phyloP scores from a whole-genome alignment of 176 grass and related monocot species.

The Raddia distichophylla region DNA sequence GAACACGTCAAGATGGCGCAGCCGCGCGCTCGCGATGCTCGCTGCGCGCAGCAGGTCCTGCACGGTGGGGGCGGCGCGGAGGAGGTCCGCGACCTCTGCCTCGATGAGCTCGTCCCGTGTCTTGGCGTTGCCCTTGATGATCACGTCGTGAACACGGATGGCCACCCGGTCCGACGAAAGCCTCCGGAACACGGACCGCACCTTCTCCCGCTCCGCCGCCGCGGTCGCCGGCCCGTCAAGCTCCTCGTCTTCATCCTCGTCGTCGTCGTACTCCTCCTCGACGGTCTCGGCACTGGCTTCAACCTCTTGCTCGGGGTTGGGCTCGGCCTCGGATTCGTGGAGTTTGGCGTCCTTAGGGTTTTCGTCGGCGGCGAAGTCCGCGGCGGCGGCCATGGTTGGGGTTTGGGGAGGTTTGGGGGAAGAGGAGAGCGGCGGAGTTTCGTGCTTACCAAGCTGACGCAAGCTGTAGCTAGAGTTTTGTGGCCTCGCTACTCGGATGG shows the following conservation, averaged over 20 bases:
- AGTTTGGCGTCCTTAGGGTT: slow-evolving; percentile 42
- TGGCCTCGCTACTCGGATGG: not conserved
- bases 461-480: not conserved
- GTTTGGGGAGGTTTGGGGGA: not conserved
- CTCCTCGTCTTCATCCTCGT: slow-evolving; percentile 55
- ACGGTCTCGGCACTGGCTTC: slow-evolving; percentile 9
- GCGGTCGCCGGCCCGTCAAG: slow-evolving; percentile 42
- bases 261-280: slow-evolving; percentile 42
- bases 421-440: not conserved
- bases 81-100: slow-evolving; percentile 74
- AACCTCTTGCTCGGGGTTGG: not conserved
- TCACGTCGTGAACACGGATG: slow-evolving; percentile 87
- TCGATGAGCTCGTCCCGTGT: slow-evolving; percentile 81
- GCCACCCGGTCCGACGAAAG: slow-evolving; percentile 54
- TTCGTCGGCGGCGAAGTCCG: slow-evolving; percentile 45
- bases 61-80: slow-evolving; percentile 63
- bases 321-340: not conserved
- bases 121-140: slow-evolving; percentile 88
- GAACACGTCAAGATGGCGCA: slow-evolving; percentile 74
- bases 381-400: slow-evolving; percentile 50
- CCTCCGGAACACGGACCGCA: slow-evolving; percentile 56
- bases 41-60: slow-evolving; percentile 80
- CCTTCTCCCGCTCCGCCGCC: slow-evolving; percentile 56
- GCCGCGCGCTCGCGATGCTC: slow-evolving; percentile 57
- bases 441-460: slow-evolving; percentile 27